phyloP scores from a whole-genome alignment of 1,139 yeast genomes.

The Kluyveromyces marxianus region DNA sequence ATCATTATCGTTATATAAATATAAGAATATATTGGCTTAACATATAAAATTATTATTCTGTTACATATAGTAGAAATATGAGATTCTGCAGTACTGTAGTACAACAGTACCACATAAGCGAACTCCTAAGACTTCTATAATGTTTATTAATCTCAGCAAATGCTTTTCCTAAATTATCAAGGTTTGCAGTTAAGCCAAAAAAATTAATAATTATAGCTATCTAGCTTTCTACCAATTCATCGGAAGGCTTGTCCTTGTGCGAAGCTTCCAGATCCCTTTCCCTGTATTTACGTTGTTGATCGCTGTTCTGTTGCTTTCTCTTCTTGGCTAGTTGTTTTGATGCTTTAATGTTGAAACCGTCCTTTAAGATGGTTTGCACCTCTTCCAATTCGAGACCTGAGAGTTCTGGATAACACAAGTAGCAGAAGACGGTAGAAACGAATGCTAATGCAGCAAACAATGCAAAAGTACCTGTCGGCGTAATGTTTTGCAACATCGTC shows the following conservation, averaged over 20 bases:
- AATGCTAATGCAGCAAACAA: conserved; percentile 78
- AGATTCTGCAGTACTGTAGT: no score
- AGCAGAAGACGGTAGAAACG: conserved; percentile 63
- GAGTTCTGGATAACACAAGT: conserved; percentile 84
- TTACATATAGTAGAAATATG: no score
- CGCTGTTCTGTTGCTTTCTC: conserved; percentile 27
- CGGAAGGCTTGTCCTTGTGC: conserved; percentile 11
- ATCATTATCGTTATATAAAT: no score
- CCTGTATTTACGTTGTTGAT: conserved; percentile 4
- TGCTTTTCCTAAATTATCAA: no score
- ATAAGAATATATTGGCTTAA: no score
- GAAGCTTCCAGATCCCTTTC: conserved; percentile 8
- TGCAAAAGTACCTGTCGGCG: conserved; percentile 92
- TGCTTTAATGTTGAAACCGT: conserved; percentile 77
- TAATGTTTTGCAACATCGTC: conserved; percentile 86
- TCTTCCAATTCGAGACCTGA: conserved; percentile 88
- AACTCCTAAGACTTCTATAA: no score
- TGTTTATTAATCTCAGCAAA: no score
- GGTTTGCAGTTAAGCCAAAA: no score
- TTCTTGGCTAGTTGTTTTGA: conserved; percentile 48
- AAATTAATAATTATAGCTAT: no score
- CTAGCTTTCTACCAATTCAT: conserved; percentile 9
- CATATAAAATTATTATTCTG: no score
- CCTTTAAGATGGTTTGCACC: conserved; percentile 68
- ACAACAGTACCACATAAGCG: no score